A percentile compares a stretch with the other conserved stretches of the same genome.
These are phyloP conservation scores for Coprinopsis marcescibilis DNA, from an alignment of 768 basidiomycete species.

Conservation along the genomic window DNA sequence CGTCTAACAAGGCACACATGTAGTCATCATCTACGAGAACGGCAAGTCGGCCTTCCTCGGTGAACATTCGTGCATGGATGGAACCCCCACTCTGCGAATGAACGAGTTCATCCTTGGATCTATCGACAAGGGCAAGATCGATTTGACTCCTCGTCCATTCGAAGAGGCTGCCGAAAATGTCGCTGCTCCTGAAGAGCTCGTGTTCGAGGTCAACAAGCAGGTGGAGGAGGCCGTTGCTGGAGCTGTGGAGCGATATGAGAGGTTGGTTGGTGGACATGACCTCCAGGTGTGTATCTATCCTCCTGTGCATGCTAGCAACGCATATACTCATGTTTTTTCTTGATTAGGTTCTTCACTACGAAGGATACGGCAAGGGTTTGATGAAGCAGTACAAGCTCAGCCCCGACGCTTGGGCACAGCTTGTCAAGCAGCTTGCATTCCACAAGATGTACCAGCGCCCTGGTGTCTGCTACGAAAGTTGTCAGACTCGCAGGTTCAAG, in stretches of 20 bases:
- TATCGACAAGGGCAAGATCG: constrained; percentile 65
- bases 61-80: constrained; percentile 87
- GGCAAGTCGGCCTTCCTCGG: constrained; percentile 92
- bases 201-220: constrained; percentile 58
- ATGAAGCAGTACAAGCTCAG: constrained; percentile 81
- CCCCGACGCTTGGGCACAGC: constrained; percentile 93
- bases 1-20: too few species aligned
- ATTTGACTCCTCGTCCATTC: constrained; percentile 50
- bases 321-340: constrained; percentile 22
- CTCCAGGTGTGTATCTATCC: constrained; percentile 44
- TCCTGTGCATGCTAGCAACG: neutral
- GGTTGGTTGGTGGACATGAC: constrained; percentile 72
- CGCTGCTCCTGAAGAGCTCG: constrained; percentile 57
- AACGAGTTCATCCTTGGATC: constrained; percentile 90
- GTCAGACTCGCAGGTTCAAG: constrained; percentile 90
- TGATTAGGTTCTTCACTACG: constrained; percentile 62
- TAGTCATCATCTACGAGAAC: constrained; percentile 92
- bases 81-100: constrained; percentile 90
- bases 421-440: constrained; percentile 95
- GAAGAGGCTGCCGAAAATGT: constrained; percentile 28
- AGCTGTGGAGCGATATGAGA: constrained; percentile 67
- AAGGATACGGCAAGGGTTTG: constrained; percentile 81
- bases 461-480: constrained; percentile 86
- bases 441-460: constrained; percentile 75
- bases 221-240: constrained; percentile 46